Base-by-base conservation (phyloP, 768 basidiomycete genomes). In the Lepiota venenata region DNA sequence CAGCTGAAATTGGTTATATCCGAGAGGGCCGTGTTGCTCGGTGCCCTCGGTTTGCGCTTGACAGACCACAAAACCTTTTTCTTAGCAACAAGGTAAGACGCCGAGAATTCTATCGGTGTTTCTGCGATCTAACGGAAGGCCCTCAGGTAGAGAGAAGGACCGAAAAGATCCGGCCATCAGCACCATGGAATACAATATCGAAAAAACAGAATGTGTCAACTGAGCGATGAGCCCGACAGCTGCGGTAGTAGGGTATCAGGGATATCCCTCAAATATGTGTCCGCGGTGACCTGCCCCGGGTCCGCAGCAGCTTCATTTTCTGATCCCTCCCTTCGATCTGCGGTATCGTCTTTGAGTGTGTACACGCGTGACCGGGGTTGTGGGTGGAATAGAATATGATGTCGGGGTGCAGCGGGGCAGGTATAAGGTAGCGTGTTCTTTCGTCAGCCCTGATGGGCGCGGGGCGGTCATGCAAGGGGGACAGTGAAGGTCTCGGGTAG, bases 11-110 rank as follows among this genome's bases (percentile, higher is more conserved):
- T 10, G 14, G 47, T 36, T 48, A 48, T 20, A 20, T 38, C 50
- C 50, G 50, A 42, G 16, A 20, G 11, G 29, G 50, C 50, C 50
- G 50, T 51, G 50, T 21, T 51, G 50, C 40, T 51, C 50, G 50
- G 50, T 51, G 10, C n/a, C n/a, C n/a, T n/a, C n/a, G n/a, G n/a
- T n/a, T n/a, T n/a, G n/a, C n/a, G n/a, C 25, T 25, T 25, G 25
- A 25, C 25, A 25, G 25, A 25, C 25, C 25, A 25, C 25, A 25
- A 25, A 25, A 5, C 25, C 5, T 25, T 35, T 47, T 43, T 39
- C 37, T 22, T 20, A n/a, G 10, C 18, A 12, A 32, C 32, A 32
- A 8, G 32, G 10, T 11, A 7, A 32, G 32, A 11, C 32, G 32
- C 32, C 32, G 10, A 32, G 32, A 8, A 11, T 32, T 32, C 8